Base-by-base conservation (phyloP, 2,329 filamentous ascomycete genomes). In the Diaporthe capsici region DNA sequence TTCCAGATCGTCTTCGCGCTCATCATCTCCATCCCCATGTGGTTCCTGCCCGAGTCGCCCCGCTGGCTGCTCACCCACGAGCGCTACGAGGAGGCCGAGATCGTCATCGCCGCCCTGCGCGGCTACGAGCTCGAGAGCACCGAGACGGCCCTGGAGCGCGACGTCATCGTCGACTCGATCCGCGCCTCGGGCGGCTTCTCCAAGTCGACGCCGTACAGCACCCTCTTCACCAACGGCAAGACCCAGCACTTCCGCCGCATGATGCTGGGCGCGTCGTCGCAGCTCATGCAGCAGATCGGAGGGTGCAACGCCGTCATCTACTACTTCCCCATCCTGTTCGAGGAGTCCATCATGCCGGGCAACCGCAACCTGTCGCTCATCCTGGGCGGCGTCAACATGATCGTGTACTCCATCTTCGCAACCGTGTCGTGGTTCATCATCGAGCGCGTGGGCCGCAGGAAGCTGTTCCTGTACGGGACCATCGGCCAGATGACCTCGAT, bases 221-320 rank as follows among this genome's bases (percentile, higher is more conserved):
- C 89, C 1, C 85, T 93, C 2, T 87, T 92, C 79, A 92, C 90
- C 1, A 86, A 87, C 67, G 91, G 91, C 77, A 92, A 91, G 83
- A 92, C 90, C 0, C 91, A 93, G 82, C 91, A 93, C 80, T 89
- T 92, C 84, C 88, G 91, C 10, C 87, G 92, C 47, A 91, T 93
- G 87, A 78, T 92, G 72, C 87, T 93, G 8, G 91, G 91, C 4
- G 86, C 89, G 0, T 88, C 87, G 12, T 87, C 87, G 7, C 91
- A 93, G 81, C 85, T 92, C 58, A 90, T 92, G 86, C 91, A 92
- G 80, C 91, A 93, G 78, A 84, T 92, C 10, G 88, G 87, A 25
- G 90, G 89, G 0, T 91, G 89, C 82, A 90, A 90, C 77, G 88
- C 90, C 2, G 86, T 92, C 79, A 88, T 90, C 74, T 92, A 92